A percentile compares a stretch with the other conserved stretches of the same genome.
Evolutionary conservation across 192 early-diverging fungal genomes (phyloP).

Genomic region (Chytriomyces sp.): DNA sequence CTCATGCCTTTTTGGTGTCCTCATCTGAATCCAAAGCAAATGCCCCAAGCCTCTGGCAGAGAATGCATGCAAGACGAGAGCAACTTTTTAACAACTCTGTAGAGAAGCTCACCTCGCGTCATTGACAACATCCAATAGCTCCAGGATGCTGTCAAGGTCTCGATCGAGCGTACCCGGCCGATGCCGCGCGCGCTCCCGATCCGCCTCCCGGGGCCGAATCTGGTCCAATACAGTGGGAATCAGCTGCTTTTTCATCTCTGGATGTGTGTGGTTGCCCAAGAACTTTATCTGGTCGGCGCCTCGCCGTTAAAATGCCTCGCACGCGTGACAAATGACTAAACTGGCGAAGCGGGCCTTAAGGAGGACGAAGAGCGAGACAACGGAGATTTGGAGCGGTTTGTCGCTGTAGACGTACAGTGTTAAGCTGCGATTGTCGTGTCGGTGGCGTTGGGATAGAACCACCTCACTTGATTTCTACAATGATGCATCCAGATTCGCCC

Average conservation of each 20-base stretch:
- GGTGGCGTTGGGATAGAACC: not conserved
- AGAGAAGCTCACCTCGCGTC: conserved; percentile 54
- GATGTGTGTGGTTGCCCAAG: conserved; percentile 85
- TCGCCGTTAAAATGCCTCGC: conserved; percentile 86
- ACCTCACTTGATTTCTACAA: conserved; percentile 92
- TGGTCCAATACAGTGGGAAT: conserved; percentile 94
- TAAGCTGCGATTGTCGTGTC: not conserved
- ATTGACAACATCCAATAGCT: conserved; percentile 74
- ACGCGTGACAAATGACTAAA: conserved; percentile 85
- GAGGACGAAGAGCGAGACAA: conserved; percentile 87
- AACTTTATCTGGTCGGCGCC: conserved; percentile 89
- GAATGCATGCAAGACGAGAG: not conserved
- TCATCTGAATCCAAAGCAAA: conserved; percentile 76
- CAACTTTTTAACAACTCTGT: too few species aligned
- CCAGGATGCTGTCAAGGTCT: conserved; percentile 67
- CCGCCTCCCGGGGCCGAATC: conserved; percentile 94
- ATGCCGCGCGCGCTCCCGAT: conserved; percentile 69
- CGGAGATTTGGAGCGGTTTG: conserved; percentile 89
- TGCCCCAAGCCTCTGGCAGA: conserved; percentile 62
- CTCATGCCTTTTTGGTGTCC: conserved; percentile 69
- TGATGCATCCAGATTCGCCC: conserved; percentile 74
- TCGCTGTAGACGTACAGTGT: conserved; percentile 87
- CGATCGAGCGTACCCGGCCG: conserved; percentile 68
- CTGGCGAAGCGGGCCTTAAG: conserved; percentile 84
- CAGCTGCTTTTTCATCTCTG: conserved; percentile 84